phyloP scores from a whole-genome alignment of 2,329 filamentous ascomycete species.

The Pestalotiopsis sp. region DNA sequence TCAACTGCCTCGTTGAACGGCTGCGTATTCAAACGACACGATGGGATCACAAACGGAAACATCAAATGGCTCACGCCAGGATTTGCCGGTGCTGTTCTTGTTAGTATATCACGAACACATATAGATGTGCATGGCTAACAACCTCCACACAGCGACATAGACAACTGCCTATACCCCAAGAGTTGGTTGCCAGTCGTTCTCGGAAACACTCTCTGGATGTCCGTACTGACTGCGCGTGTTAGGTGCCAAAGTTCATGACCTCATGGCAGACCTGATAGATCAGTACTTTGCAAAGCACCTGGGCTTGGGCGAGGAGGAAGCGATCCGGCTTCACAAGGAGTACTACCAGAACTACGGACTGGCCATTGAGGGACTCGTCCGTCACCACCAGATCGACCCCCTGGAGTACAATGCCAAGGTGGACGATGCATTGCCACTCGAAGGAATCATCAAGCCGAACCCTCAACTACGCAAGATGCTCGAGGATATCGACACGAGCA shows the following conservation, averaged over 20 bases:
- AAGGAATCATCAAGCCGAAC: slow-evolving; percentile 80
- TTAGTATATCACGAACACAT: slow-evolving; percentile 28
- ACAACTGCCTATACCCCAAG: slow-evolving; percentile 94
- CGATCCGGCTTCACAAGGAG: slow-evolving; percentile 81
- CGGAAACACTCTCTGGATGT: neutral
- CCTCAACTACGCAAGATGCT: slow-evolving; percentile 75
- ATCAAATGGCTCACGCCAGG: slow-evolving; percentile 22
- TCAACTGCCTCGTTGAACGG: too few species aligned
- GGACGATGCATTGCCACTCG: slow-evolving; percentile 89
- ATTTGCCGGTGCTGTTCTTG: slow-evolving; percentile 47
- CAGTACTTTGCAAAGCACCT: slow-evolving; percentile 70
- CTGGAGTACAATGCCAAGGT: slow-evolving; percentile 94
- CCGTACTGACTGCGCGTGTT: slow-evolving; percentile 18
- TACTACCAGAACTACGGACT: slow-evolving; percentile 97
- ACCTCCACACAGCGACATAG: slow-evolving; percentile 82
- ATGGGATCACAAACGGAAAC: slow-evolving; percentile 31
- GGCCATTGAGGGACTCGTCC: slow-evolving; percentile 93
- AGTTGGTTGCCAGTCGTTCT: slow-evolving; percentile 53
- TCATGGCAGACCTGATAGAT: slow-evolving; percentile 84
- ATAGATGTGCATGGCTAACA: neutral
- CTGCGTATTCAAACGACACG: neutral
- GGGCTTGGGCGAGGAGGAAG: slow-evolving; percentile 73
- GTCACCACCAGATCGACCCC: slow-evolving; percentile 93
- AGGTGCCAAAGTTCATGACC: slow-evolving; percentile 81
- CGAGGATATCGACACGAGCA: slow-evolving; percentile 78